phyloP scores from a whole-genome alignment of 106 monocot species.

The Dactylorhiza incarnata region DNA sequence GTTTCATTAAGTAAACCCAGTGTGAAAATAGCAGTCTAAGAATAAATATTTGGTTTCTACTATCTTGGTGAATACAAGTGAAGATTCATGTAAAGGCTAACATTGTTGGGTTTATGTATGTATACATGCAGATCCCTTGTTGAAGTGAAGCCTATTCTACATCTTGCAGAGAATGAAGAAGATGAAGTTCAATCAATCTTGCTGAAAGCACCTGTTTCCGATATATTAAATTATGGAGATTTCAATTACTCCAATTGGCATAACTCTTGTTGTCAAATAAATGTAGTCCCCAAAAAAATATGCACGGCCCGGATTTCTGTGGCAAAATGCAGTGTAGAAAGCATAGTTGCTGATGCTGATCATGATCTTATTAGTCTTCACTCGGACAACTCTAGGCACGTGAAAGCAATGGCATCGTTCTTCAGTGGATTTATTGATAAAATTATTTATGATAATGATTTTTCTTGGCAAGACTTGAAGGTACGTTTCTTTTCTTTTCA shows the following conservation, averaged over 20 bases:
- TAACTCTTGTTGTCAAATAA: conserved; percentile 46
- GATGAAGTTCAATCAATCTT: conserved; percentile 2
- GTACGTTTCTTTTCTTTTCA: conserved; percentile 29
- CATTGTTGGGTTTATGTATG: not conserved
- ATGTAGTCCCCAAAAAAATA: conserved; percentile 42
- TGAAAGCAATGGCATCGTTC: conserved; percentile 41
- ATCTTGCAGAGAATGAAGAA: conserved; percentile 32
- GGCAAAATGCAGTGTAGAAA: conserved; percentile 33
- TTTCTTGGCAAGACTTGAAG: conserved; percentile 59
- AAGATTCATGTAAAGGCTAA: not conserved
- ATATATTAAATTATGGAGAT: conserved; percentile 11
- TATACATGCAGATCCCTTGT: conserved; percentile 54
- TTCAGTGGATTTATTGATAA: conserved; percentile 43
- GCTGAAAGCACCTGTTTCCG: not conserved
- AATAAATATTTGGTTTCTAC: not conserved
- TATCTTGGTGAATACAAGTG: not conserved
- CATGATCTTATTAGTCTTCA: not conserved
- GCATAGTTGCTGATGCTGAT: conserved; percentile 33
- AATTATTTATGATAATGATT: conserved; percentile 46
- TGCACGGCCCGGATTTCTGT: conserved; percentile 52
- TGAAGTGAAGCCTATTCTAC: conserved; percentile 79
- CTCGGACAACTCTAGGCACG: conserved; percentile 12
- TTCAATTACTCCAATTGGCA: conserved; percentile 25
- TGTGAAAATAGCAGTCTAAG: too few relatives aligned
- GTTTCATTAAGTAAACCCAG: too few relatives aligned